Percentiles rank a stretch among this genome's conserved stretches.
Evolutionary conservation across 495 filamentous ascomycete genomes (phyloP).

Genomic region (Astrothelium macrocarpum): DNA sequence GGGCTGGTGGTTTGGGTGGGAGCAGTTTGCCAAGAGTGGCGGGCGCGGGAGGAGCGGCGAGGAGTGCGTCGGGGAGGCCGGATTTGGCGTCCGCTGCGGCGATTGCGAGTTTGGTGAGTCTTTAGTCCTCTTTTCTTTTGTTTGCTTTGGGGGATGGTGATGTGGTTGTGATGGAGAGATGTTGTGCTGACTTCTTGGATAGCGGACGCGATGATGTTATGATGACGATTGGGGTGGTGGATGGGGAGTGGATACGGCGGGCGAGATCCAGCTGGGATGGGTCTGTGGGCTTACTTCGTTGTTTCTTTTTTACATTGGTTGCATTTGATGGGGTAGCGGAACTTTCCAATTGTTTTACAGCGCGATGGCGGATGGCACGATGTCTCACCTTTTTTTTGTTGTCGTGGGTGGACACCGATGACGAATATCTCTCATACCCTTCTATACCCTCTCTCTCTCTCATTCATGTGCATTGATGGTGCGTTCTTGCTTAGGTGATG

Average conservation of each 20-base stretch:
- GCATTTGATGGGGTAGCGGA: background rate
- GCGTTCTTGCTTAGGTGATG: conserved; percentile 4
- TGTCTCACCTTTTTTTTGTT: background rate
- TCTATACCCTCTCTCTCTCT: conserved; percentile 5
- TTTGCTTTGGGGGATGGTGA: no score
- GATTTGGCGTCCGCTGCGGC: conserved; percentile 26
- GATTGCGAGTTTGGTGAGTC: conserved; percentile 24
- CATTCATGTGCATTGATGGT: background rate
- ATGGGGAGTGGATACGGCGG: background rate
- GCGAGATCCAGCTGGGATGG: background rate
- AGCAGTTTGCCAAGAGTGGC: conserved; percentile 25
- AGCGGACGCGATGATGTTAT: background rate
- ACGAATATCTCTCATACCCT: background rate
- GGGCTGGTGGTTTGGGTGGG: background rate
- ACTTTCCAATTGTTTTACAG: background rate
- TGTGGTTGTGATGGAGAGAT: no score
- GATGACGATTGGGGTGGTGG: background rate
- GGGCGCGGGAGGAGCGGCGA: conserved; percentile 23
- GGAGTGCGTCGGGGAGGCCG: conserved; percentile 25
- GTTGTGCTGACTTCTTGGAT: no score
- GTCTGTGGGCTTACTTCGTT: background rate
- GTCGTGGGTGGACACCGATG: no score
- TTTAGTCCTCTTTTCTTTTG: background rate
- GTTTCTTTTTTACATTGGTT: no score
- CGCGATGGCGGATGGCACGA: no score